Evolutionary conservation across 2,329 filamentous ascomycete species (phyloP).

Genomic region (Penicillium sp.): DNA sequence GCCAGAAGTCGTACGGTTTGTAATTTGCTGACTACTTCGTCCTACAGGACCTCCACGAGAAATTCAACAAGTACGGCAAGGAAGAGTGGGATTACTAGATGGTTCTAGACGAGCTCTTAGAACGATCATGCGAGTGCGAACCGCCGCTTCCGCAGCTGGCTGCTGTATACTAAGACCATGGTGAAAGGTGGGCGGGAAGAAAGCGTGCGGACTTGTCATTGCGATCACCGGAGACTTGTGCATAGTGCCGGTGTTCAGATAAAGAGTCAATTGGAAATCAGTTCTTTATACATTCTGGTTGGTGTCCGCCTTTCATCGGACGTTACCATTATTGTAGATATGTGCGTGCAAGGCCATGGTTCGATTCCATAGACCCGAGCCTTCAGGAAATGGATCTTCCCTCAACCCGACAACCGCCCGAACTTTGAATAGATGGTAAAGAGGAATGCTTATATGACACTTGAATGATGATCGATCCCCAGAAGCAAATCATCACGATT

Average conservation of each 20-base stretch:
- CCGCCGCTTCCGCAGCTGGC: slow-evolving; percentile 17
- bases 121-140: slow-evolving; percentile 16
- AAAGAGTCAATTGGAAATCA: slow-evolving; percentile 31
- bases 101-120: slow-evolving; percentile 13
- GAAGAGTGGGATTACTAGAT: slow-evolving; percentile 64
- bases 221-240: slow-evolving; percentile 31
- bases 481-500: background rate
- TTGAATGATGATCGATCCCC: background rate
- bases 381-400: too few species aligned
- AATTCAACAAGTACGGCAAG: slow-evolving; percentile 99
- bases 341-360: too few species aligned
- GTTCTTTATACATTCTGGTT: too few species aligned
- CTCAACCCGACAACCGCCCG: too few species aligned
- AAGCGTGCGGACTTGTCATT: slow-evolving; percentile 22
- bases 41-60: slow-evolving; percentile 78
- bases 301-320: too few species aligned
- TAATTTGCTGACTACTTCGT: slow-evolving; percentile 10
- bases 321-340: too few species aligned
- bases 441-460: background rate
- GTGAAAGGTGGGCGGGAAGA: slow-evolving; percentile 28
- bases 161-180: slow-evolving; percentile 36
- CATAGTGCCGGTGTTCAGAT: slow-evolving; percentile 33
- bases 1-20: too few species aligned
- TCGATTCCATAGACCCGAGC: too few species aligned
- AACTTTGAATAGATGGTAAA: background rate